phyloP scores from a whole-genome alignment of 208 protist genomes.

The Porcisia deanei region DNA sequence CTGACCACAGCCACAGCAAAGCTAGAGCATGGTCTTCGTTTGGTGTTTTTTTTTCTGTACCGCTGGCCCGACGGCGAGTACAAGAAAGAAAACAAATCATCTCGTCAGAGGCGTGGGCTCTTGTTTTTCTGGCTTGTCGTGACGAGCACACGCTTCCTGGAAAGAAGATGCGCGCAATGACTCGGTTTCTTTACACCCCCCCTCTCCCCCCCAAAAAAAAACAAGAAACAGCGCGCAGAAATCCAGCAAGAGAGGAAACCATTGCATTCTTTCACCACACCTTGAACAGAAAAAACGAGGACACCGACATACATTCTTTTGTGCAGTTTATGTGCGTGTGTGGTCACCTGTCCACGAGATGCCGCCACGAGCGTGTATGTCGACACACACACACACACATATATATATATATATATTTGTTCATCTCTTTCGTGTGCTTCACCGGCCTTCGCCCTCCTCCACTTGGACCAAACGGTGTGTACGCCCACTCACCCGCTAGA shows the following conservation, averaged over 20 bases:
- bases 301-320: neutral
- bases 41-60: neutral
- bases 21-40: no score
- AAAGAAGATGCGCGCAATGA: neutral
- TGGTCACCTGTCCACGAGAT: neutral
- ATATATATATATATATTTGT: neutral
- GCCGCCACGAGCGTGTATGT: neutral
- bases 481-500: neutral
- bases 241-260: neutral
- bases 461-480: neutral
- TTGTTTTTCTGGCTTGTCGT: neutral
- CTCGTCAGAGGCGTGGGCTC: neutral
- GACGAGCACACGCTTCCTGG: neutral
- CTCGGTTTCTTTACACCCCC: neutral
- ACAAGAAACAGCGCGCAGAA: neutral
- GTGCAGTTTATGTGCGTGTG: neutral
- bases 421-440: neutral
- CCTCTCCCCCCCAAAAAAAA: neutral
- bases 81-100: no score
- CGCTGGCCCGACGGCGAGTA: neutral
- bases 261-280: neutral
- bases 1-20: no score
- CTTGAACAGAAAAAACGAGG: neutral
- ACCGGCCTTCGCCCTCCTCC: neutral
- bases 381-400: neutral